A percentile compares a stretch with the other conserved stretches of the same genome.
Conservation (phyloP, 169 alveolate species). For the Neospora caninum region DNA sequence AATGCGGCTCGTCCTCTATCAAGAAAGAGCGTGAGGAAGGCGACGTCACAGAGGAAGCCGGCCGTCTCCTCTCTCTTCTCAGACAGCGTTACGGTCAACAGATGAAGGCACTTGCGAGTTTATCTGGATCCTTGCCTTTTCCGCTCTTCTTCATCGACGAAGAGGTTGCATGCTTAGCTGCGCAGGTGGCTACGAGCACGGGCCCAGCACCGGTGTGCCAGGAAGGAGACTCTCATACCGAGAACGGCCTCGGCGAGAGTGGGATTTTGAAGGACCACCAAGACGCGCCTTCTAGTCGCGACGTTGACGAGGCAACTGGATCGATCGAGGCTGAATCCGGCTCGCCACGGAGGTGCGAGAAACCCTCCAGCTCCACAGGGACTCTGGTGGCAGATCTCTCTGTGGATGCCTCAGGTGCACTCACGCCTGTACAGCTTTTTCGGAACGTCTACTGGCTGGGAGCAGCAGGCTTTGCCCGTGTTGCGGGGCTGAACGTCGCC, state of each 20-base stretch:
- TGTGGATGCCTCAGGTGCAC: not conserved
- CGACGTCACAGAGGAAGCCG: not conserved
- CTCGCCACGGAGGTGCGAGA: no score
- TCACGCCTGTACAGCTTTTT: not conserved
- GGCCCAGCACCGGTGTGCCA: not conserved
- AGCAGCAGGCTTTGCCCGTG: not conserved
- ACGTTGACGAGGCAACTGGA: no score
- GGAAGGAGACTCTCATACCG: not conserved
- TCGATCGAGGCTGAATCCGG: no score
- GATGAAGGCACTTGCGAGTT: not conserved
- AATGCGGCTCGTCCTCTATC: not conserved
- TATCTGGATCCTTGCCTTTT: not conserved
- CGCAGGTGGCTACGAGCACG: not conserved
- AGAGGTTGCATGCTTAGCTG: not conserved
- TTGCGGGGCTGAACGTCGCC: conserved; percentile 18
- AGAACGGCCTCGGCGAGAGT: not conserved
- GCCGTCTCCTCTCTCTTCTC: not conserved
- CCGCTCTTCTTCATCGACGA: not conserved
- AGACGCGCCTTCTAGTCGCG: no score
- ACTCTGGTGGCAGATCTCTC: not conserved
- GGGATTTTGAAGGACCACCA: not conserved
- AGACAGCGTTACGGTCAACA: not conserved
- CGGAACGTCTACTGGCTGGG: conserved; percentile 22
- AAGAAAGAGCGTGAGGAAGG: not conserved
- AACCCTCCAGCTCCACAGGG: no score